Conservation (phyloP, 1,139 yeast genomes). For the Candida labiduridarum region DNA sequence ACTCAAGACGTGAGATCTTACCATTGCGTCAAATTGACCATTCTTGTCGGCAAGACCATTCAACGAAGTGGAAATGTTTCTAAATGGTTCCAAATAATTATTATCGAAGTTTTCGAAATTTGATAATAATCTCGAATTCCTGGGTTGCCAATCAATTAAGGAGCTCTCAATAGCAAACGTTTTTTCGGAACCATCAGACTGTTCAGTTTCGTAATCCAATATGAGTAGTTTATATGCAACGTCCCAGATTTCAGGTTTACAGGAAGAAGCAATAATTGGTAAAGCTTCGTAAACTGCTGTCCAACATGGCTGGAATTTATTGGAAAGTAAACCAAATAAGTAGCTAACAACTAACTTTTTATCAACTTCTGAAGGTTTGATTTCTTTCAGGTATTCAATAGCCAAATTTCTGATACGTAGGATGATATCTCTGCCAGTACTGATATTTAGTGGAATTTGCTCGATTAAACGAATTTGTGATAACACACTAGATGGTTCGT, state of each 20-base stretch:
- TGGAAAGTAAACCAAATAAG: constrained; percentile 73
- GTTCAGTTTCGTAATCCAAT: constrained; percentile 28
- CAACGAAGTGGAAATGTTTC: constrained; percentile 31
- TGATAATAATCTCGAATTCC: constrained; percentile 30
- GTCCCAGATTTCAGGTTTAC: constrained; percentile 59
- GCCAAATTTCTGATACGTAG: constrained; percentile 69
- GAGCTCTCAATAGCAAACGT: constrained; percentile 22
- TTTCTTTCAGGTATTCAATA: constrained; percentile 44
- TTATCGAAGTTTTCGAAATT: constrained; percentile 27
- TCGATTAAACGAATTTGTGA: constrained; percentile 61
- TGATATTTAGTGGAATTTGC: constrained; percentile 67
- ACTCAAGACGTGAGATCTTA: constrained; percentile 13
- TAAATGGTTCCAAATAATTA: constrained; percentile 24
- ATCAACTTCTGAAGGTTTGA: constrained; percentile 32
- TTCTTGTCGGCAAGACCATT: constrained; percentile 16
- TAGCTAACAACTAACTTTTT: constrained; percentile 54
- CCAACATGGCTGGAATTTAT: constrained; percentile 87
- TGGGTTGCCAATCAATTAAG: constrained; percentile 34
- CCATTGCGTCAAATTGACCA: constrained; percentile 27
- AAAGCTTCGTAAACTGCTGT: constrained; percentile 67
- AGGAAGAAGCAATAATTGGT: constrained; percentile 46
- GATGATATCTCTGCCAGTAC: constrained; percentile 75
- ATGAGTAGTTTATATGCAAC: constrained; percentile 45
- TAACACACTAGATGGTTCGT: constrained; percentile 35
- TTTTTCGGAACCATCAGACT: constrained; percentile 19